These are phyloP conservation scores for Acacia confusa DNA, from an alignment of 306 rosid species.

Conservation along the genomic window DNA sequence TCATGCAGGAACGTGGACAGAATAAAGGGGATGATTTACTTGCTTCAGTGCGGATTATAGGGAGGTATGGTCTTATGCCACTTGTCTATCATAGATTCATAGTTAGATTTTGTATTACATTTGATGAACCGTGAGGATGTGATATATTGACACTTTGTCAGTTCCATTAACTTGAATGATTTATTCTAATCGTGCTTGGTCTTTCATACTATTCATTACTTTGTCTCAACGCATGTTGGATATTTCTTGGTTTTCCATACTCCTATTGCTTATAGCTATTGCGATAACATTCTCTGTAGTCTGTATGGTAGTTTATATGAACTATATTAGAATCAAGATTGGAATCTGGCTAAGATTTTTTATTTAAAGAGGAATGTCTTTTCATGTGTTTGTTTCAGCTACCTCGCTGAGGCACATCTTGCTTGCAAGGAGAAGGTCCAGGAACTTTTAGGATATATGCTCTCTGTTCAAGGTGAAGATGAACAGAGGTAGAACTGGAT, in stretches of 20 bases:
- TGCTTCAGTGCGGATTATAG: slow-evolving; percentile 89
- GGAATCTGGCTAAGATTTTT: slow-evolving; percentile 22
- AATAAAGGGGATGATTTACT: slow-evolving; percentile 88
- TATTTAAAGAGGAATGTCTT: not conserved
- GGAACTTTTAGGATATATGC: slow-evolving; percentile 77
- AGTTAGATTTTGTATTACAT: not conserved
- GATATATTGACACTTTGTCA: not conserved
- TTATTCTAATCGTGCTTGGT: slow-evolving; percentile 19
- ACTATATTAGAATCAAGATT: not conserved
- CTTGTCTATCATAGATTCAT: slow-evolving; percentile 1
- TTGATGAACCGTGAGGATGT: slow-evolving; percentile 4
- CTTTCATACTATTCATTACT: slow-evolving; percentile 23
- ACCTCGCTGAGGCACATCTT: slow-evolving; percentile 87
- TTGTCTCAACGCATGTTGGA: slow-evolving; percentile 1
- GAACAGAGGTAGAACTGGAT: slow-evolving; percentile 67
- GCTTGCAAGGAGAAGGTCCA: slow-evolving; percentile 79
- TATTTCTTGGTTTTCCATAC: slow-evolving; percentile 6
- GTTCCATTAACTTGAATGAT: slow-evolving; percentile 2
- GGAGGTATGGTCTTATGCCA: slow-evolving; percentile 56
- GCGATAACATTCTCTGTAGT: not conserved
- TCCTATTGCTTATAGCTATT: not conserved
- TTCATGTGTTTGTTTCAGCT: slow-evolving; percentile 59
- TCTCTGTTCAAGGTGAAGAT: slow-evolving; percentile 81
- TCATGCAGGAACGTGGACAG: slow-evolving; percentile 73
- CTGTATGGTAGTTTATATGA: slow-evolving; percentile 2